A percentile compares a stretch with the other conserved stretches of the same genome.
phyloP scores from a whole-genome alignment of 164 flowering plant species.

The Santalum album region DNA sequence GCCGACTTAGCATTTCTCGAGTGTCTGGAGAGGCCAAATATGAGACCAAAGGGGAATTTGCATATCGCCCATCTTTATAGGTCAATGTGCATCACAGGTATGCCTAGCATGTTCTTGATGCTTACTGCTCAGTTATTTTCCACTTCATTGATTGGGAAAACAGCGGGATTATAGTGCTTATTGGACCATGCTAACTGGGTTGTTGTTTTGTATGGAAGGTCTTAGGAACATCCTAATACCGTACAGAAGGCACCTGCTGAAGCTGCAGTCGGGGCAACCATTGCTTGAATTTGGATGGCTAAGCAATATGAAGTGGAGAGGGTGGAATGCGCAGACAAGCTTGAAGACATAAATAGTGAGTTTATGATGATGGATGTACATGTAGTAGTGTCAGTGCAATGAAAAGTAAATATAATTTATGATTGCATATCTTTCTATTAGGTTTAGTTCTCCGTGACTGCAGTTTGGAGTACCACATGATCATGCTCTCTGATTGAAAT shows the following conservation, averaged over 20 bases:
- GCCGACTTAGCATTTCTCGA: constrained; percentile 92
- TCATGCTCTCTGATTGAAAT: no score
- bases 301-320: constrained; percentile 34
- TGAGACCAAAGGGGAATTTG: constrained; percentile 52
- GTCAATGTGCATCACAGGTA: constrained; percentile 87
- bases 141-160: background rate
- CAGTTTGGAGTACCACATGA: no score
- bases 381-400: no score
- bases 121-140: background rate
- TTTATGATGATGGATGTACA: no score
- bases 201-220: constrained; percentile 36
- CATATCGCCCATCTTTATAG: constrained; percentile 55
- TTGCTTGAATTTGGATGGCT: constrained; percentile 46
- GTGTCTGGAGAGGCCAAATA: constrained; percentile 73
- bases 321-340: constrained; percentile 23
- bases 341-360: constrained; percentile 8
- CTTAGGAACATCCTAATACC: constrained; percentile 74
- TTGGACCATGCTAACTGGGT: no score
- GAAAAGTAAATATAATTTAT: no score
- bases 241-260: constrained; percentile 64
- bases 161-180: background rate
- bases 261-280: constrained; percentile 36
- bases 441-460: no score
- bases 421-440: no score
- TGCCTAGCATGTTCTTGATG: background rate